A percentile compares a stretch with the other conserved stretches of the same genome.
These are phyloP conservation scores for Blakeslea trispora DNA, from an alignment of 371 early-diverging fungal genomes.

Conservation along the genomic window DNA sequence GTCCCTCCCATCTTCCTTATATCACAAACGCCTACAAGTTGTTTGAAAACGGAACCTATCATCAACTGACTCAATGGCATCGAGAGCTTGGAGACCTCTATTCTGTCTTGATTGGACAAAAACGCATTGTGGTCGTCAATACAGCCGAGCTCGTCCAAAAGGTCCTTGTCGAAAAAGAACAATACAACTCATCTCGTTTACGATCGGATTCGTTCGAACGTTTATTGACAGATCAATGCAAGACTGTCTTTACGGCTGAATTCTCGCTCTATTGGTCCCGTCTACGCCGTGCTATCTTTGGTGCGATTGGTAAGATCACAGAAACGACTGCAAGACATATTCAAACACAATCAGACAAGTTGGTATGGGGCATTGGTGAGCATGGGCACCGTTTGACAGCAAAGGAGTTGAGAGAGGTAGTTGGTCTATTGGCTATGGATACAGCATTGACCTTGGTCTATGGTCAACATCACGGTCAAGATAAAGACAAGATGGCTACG, in stretches of 20 bases:
- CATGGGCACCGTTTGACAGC: conserved; percentile 17
- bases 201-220: conserved; percentile 32
- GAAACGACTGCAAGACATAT: conserved; percentile 13
- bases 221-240: conserved; percentile 36
- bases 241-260: conserved; percentile 37
- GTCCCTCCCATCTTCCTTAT: conserved; percentile 28
- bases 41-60: conserved; percentile 21
- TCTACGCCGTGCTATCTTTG: conserved; percentile 35
- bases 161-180: conserved; percentile 37
- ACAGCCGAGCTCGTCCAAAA: conserved; percentile 28
- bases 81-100: conserved; percentile 26
- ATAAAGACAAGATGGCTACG: conserved; percentile 18
- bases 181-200: conserved; percentile 33
- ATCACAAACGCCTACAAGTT: conserved; percentile 29
- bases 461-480: conserved; percentile 16
- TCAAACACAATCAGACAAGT: conserved; percentile 19
- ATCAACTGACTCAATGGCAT: conserved; percentile 37
- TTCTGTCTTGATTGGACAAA: conserved; percentile 38
- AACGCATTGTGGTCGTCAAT: conserved; percentile 40
- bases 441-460: conserved; percentile 31
- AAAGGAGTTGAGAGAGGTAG: conserved; percentile 28
- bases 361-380: conserved; percentile 18
- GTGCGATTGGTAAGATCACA: conserved; percentile 17
- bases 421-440: conserved; percentile 38
- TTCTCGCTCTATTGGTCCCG: conserved; percentile 40